phyloP scores from a whole-genome alignment of 192 early-diverging fungal genomes.

The Coemansia sp. region DNA sequence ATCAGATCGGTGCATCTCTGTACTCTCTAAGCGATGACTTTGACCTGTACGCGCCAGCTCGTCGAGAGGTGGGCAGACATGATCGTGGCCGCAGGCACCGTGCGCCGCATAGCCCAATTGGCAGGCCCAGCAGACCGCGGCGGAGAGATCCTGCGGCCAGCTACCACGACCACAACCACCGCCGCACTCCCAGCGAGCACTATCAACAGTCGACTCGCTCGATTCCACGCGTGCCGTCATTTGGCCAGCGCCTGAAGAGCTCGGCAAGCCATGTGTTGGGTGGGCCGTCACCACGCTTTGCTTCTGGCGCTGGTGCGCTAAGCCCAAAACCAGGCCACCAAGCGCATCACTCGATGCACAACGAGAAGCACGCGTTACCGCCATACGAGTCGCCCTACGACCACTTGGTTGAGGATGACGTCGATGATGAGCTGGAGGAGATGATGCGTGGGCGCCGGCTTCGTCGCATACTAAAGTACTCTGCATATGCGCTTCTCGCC shows the following conservation, averaged over 20 bases:
- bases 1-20: constrained; percentile 11
- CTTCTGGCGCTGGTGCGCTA: constrained; percentile 2
- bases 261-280: constrained; percentile 19
- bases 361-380: constrained; percentile 38
- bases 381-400: constrained; percentile 27
- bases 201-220: constrained; percentile 14
- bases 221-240: constrained; percentile 29
- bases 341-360: constrained; percentile 13
- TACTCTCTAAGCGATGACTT: constrained; percentile 21
- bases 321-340: constrained; percentile 14
- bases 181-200: constrained; percentile 21
- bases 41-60: constrained; percentile 7
- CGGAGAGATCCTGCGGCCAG: constrained; percentile 19
- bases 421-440: constrained; percentile 40
- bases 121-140: constrained; percentile 17
- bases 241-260: constrained; percentile 18
- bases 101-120: constrained; percentile 20
- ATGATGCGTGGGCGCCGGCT: constrained; percentile 34
- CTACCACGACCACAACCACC: constrained; percentile 31
- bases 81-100: constrained; percentile 14
- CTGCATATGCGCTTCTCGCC: constrained; percentile 19
- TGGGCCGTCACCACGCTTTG: constrained; percentile 17
- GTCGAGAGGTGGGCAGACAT: not conserved
- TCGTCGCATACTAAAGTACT: constrained; percentile 32
- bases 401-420: constrained; percentile 21